Evolutionary conservation across 805 yeast genomes (phyloP).

Genomic region (Candida berthetii): DNA sequence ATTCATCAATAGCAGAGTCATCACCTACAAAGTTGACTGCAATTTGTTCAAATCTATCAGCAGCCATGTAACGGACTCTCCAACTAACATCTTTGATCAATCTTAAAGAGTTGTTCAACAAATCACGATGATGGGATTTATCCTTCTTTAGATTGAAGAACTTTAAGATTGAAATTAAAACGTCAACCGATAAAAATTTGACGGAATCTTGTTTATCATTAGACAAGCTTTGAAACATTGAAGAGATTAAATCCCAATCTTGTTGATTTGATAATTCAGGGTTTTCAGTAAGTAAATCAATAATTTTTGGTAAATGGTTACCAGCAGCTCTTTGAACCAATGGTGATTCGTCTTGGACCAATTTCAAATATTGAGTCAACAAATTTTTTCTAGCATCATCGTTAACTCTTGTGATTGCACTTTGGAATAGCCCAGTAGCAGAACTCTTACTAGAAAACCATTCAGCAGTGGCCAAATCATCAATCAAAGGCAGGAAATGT

Average conservation of each 20-base stretch:
- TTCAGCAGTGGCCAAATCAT: conserved; percentile 74
- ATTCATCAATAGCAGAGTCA: conserved; percentile 43
- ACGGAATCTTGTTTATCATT: conserved; percentile 94
- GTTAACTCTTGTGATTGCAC: conserved; percentile 56
- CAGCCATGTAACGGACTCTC: conserved; percentile 98
- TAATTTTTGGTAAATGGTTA: conserved; percentile 66
- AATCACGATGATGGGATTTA: conserved; percentile 51
- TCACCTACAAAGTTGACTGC: conserved; percentile 58
- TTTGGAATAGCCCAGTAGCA: conserved; percentile 80
- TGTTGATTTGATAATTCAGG: conserved; percentile 42
- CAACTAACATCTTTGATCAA: conserved; percentile 87
- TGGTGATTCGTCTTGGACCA: conserved; percentile 89
- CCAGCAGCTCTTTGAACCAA: conserved; percentile 98
- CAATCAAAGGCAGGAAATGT: conserved; percentile 70
- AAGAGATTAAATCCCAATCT: conserved; percentile 73
- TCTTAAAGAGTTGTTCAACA: conserved; percentile 58
- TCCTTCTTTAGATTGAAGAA: conserved; percentile 58
- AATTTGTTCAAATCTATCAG: conserved; percentile 81
- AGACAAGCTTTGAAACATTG: conserved; percentile 73
- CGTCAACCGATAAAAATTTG: conserved; percentile 82
- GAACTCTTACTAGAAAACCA: conserved; percentile 96
- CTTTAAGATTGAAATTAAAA: conserved; percentile 73
- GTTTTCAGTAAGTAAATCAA: conserved; percentile 49
- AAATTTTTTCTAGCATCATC: conserved; percentile 52
- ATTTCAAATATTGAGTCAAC: conserved; percentile 58